Conservation (phyloP, 352 stramenopile species). For the Blastocystis sp. region DNA sequence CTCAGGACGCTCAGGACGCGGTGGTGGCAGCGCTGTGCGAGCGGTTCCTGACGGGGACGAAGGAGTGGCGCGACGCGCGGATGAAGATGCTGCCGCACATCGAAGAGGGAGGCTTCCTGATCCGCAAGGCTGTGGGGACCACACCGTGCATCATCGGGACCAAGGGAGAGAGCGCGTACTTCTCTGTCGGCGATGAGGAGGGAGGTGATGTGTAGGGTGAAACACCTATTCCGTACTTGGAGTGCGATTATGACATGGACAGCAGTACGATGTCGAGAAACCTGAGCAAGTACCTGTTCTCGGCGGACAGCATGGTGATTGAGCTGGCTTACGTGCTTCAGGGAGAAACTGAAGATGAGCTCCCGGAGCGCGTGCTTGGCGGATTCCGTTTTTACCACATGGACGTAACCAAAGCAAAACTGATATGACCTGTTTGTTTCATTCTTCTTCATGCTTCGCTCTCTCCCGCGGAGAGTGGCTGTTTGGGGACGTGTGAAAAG, state of each 20-base stretch:
- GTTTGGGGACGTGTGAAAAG: not conserved
- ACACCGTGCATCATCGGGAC: conserved; percentile 60
- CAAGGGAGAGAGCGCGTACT: conserved; percentile 63
- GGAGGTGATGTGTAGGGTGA: conserved; percentile 2
- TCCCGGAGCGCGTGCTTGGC: conserved; percentile 52
- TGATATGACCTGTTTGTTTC: not conserved
- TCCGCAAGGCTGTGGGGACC: conserved; percentile 54
- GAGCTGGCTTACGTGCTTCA: conserved; percentile 67
- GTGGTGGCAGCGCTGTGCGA: not conserved
- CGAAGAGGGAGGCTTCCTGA: conserved; percentile 66
- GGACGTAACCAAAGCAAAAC: conserved; percentile 2
- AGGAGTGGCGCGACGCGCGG: conserved; percentile 53
- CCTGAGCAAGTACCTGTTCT: conserved; percentile 57
- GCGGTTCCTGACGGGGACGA: conserved; percentile 24
- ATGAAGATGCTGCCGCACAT: conserved; percentile 67
- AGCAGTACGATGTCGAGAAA: conserved; percentile 51
- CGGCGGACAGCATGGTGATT: conserved; percentile 25
- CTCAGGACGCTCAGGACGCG: not conserved
- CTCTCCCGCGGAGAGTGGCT: not conserved
- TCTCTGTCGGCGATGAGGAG: not conserved
- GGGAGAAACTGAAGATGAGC: conserved; percentile 46
- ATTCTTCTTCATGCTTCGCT: not conserved
- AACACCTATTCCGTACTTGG: conserved; percentile 57
- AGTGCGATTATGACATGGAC: conserved; percentile 68
- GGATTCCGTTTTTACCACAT: conserved; percentile 59